These are phyloP conservation scores for Fusarium pilosicola DNA, from an alignment of 2,329 filamentous ascomycete species.

Conservation along the genomic window DNA sequence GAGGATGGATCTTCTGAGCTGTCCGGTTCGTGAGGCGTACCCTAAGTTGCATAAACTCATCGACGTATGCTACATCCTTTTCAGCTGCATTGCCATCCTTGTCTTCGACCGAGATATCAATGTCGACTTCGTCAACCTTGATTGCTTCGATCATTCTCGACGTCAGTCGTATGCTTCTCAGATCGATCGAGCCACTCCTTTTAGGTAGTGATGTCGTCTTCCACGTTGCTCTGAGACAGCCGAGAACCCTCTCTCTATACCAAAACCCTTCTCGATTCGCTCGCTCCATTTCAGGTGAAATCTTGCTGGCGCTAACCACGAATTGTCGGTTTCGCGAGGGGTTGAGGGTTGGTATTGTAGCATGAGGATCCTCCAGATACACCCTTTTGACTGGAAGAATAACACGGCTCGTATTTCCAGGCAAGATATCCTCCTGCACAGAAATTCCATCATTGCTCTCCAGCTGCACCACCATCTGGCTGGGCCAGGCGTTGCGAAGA, in stretches of 20 bases:
- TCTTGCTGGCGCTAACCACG: constrained; percentile 82
- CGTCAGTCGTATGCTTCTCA: constrained; percentile 78
- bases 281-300: constrained; percentile 82
- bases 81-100: constrained; percentile 35
- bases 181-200: constrained; percentile 75
- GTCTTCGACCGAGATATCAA: constrained; percentile 67
- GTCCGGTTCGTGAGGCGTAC: constrained; percentile 82
- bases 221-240: constrained; percentile 78
- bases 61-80: constrained; percentile 48
- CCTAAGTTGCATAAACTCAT: constrained; percentile 72
- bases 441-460: constrained; percentile 60
- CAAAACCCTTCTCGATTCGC: constrained; percentile 86
- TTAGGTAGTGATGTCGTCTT: constrained; percentile 61
- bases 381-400: constrained; percentile 80
- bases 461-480: constrained; percentile 75
- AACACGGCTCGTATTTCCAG: constrained; percentile 77
- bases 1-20: constrained; percentile 70
- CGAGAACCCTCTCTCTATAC: constrained; percentile 86
- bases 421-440: constrained; percentile 68
- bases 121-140: constrained; percentile 80
- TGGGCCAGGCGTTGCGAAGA: constrained; percentile 90
- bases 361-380: constrained; percentile 79
- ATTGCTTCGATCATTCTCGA: constrained; percentile 85
- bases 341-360: constrained; percentile 81
- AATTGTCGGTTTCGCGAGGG: constrained; percentile 90